These are phyloP conservation scores for Myrica gale DNA, from an alignment of 306 rosid species.

Conservation along the genomic window DNA sequence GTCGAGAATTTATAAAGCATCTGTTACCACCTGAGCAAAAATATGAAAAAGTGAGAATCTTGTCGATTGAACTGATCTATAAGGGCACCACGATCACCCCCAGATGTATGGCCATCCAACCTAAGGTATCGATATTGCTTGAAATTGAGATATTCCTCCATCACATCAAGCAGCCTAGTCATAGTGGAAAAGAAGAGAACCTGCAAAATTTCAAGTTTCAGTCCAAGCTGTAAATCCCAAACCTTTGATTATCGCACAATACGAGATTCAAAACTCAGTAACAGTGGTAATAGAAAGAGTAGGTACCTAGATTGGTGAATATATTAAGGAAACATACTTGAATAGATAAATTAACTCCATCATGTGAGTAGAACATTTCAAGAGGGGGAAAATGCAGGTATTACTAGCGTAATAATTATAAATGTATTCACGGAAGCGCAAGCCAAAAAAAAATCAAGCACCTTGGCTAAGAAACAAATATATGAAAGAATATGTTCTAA, in stretches of 20 bases:
- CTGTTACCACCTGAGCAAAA: constrained; percentile 75
- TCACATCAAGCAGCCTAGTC: constrained; percentile 97
- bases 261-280: no score
- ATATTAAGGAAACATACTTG: neutral
- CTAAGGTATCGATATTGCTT: constrained; percentile 92
- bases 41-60: constrained; percentile 81
- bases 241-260: no score
- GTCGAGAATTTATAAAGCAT: neutral
- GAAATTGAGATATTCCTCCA: constrained; percentile 88
- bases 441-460: no score
- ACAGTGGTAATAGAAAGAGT: neutral
- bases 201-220: constrained; percentile 39
- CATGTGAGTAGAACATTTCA: neutral
- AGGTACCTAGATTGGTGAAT: neutral
- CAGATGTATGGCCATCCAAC: constrained; percentile 97
- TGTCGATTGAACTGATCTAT: constrained; percentile 74
- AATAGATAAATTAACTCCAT: neutral
- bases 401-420: no score
- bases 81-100: constrained; percentile 95
- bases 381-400: neutral
- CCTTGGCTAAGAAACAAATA: neutral
- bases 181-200: constrained; percentile 99
- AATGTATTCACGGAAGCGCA: no score
- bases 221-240: neutral
- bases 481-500: neutral